Evolutionary conservation across 495 filamentous ascomycete genomes (phyloP).

Genomic region (Aspergillus coremiiformis): DNA sequence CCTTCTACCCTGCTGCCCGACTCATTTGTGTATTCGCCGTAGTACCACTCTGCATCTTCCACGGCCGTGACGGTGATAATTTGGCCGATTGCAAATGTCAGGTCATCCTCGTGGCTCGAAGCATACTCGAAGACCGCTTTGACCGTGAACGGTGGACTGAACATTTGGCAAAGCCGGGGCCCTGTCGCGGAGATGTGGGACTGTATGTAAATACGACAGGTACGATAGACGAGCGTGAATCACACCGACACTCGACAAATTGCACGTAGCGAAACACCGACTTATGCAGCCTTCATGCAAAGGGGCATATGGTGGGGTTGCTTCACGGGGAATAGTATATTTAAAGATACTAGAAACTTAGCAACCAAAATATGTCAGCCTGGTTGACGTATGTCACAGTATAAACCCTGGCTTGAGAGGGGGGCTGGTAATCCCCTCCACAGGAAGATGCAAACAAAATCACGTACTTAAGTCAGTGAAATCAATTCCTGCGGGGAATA

Average conservation of each 20-base stretch:
- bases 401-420: too few relatives aligned
- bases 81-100: conserved; percentile 76
- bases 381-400: conserved; percentile 15
- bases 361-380: conserved; percentile 18
- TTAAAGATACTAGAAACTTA: conserved; percentile 5
- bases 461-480: conserved; percentile 4
- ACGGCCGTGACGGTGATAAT: conserved; percentile 87
- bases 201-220: not conserved
- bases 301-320: conserved; percentile 3
- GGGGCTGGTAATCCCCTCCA: not conserved
- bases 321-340: conserved; percentile 5
- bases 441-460: not conserved
- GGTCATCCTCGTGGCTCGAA: conserved; percentile 89
- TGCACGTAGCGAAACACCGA: conserved; percentile 6
- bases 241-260: not conserved
- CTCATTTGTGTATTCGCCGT: conserved; percentile 77
- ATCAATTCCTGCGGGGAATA: conserved; percentile 5
- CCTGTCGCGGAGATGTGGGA: conserved; percentile 19
- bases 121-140: conserved; percentile 90
- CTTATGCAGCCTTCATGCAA: conserved; percentile 8
- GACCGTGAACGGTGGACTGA: conserved; percentile 78
- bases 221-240: conserved; percentile 15
- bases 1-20: conserved; percentile 69
- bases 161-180: conserved; percentile 50
- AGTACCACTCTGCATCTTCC: conserved; percentile 94